Evolutionary conservation across 768 basidiomycete species (phyloP), one percentile per base, ranked within the genome.

Genomic region (Phanerodontia chrysosporium): DNA sequence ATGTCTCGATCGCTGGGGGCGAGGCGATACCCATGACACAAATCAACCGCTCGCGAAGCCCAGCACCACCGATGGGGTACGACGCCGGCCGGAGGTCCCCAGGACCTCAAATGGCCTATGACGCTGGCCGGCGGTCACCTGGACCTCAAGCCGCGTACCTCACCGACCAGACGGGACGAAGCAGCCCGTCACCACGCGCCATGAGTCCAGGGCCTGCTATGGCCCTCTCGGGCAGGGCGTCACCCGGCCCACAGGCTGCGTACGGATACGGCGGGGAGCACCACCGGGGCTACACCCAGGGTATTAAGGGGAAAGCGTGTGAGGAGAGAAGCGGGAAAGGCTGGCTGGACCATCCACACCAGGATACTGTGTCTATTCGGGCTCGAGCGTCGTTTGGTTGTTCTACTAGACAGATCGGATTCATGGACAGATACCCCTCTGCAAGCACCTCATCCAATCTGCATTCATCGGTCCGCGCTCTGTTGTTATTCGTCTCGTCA

Each of bases 301-400:
- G 16, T 46, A 32, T 32, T 49, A 30, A 28, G 30, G 36, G 21
- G 36, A 10, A 51, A 21, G 42, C 25, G 22, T 25, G 29, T 49
- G 21, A 29, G 25, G 44, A 39, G 48, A 35, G 58, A 25, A 39
- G 39, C 46, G 45, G n/a, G 51, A 51, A 55, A 59, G 61, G 58
- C 51, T 62, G 56, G 60, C 60, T 62, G 60, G 60, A 27, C 60
- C 60, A 62, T 21, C 57, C 60, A 55, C 49, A 55, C 32, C 9
- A 30, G 14, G 53, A 55, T 25, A 56, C 24, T 53, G 59, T 55
- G 55, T 51, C 53, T 36, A 29, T 14, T 49, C 32, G 32, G 59
- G 48, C 46, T 51, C 30, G 24, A 32, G 53, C 45, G 30, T 53
- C 28, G 54, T 36, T 60, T 60, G 52, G 52, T 42, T 48, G 52